A percentile compares a stretch with the other conserved stretches of the same genome.
Evolutionary conservation across 768 basidiomycete species (phyloP).

Genomic region (Chlorophyllum brunneum): DNA sequence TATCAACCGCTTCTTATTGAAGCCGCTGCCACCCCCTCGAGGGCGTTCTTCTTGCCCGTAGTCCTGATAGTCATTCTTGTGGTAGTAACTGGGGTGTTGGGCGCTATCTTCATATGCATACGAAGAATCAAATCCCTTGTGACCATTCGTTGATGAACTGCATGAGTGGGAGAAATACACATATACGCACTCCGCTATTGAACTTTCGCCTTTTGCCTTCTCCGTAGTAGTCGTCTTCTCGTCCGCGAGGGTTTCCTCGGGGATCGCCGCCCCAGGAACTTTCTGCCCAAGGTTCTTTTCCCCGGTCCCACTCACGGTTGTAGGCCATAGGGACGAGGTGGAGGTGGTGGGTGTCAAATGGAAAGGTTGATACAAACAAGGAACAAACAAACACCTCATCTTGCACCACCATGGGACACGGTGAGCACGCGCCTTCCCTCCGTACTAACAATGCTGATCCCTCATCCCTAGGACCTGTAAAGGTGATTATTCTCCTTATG

Average conservation of each 20-base stretch:
- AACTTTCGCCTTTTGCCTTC: constrained; percentile 79
- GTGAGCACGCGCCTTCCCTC: constrained; percentile 28
- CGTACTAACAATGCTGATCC: constrained; percentile 14
- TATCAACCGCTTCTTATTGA: constrained; percentile 70
- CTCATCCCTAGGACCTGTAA: constrained; percentile 47
- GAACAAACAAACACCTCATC: constrained; percentile 30
- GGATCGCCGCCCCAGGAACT: constrained; percentile 36
- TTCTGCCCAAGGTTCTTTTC: constrained; percentile 61
- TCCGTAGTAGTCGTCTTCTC: constrained; percentile 66
- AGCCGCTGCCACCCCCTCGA: constrained; percentile 37
- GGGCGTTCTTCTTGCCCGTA: constrained; percentile 47
- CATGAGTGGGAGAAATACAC: background rate
- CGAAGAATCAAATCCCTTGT: constrained; percentile 20
- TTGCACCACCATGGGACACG: constrained; percentile 49
- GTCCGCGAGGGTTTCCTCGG: constrained; percentile 41
- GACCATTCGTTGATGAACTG: constrained; percentile 36
- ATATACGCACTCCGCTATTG: constrained; percentile 62
- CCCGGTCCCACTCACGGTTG: constrained; percentile 86
- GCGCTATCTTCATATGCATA: constrained; percentile 14
- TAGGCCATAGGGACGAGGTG: constrained; percentile 65
- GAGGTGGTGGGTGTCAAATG: constrained; percentile 27
- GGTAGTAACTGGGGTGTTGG: constrained; percentile 21
- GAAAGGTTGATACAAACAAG: constrained; percentile 32
- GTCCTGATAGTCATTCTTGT: constrained; percentile 41
- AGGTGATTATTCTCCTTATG: constrained; percentile 32